phyloP scores from a whole-genome alignment of 805 yeast genomes.

The Candida germanica region DNA sequence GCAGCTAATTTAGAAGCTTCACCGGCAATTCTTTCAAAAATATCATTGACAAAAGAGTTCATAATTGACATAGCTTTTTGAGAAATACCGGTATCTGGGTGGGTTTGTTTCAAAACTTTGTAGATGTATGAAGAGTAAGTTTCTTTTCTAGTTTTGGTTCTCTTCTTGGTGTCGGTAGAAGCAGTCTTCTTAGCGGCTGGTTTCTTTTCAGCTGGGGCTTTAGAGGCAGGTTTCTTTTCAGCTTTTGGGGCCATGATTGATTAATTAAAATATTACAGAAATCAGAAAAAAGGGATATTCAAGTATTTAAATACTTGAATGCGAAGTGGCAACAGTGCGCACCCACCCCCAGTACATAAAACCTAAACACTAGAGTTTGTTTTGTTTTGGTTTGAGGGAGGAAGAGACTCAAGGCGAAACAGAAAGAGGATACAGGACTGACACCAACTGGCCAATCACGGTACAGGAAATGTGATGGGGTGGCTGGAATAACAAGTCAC shows the following conservation, averaged over 20 bases:
- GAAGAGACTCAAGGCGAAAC: background rate
- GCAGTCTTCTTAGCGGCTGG: slow-evolving; percentile 87
- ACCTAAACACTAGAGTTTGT: slow-evolving; percentile 1
- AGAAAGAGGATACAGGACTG: background rate
- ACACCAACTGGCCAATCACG: too few relatives aligned
- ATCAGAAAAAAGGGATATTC: slow-evolving; percentile 7
- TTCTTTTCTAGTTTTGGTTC: slow-evolving; percentile 95
- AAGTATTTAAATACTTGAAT: slow-evolving; percentile 9
- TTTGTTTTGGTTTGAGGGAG: slow-evolving; percentile 1
- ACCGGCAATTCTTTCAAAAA: slow-evolving; percentile 95
- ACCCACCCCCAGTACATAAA: too few relatives aligned
- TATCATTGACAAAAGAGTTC: slow-evolving; percentile 98
- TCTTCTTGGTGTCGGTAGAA: slow-evolving; percentile 79
- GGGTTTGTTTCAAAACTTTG: slow-evolving; percentile 98
- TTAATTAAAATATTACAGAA: background rate
- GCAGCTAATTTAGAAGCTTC: slow-evolving; percentile 99
- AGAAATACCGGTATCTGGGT: slow-evolving; percentile 99
- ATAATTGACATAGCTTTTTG: slow-evolving; percentile 98
- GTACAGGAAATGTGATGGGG: too few relatives aligned
- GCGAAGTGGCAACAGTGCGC: too few relatives aligned
- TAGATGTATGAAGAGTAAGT: slow-evolving; percentile 97
- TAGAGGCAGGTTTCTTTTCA: slow-evolving; percentile 83
- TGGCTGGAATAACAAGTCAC: too few relatives aligned
- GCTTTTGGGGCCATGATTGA: slow-evolving; percentile 59
- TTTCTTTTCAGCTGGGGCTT: slow-evolving; percentile 96